phyloP scores from a whole-genome alignment of 73 alveolate species.

The Breviolum minutum region DNA sequence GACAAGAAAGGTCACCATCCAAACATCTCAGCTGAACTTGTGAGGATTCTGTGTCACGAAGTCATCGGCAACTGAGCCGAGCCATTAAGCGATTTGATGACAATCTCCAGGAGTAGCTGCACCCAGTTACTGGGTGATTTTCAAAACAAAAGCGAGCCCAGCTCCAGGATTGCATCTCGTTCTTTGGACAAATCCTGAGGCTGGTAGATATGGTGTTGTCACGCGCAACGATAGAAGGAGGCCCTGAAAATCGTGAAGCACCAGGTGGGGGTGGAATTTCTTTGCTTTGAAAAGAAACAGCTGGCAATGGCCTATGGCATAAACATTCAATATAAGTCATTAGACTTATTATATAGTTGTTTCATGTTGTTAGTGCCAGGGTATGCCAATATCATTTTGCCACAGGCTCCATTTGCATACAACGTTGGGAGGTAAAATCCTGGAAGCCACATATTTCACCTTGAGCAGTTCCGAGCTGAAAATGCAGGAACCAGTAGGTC shows the following conservation, averaged over 20 bases:
- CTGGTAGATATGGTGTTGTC: constrained; percentile 58
- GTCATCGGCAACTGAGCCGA: constrained; percentile 90
- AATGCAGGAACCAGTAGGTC: not conserved
- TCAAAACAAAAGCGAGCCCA: not conserved
- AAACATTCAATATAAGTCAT: not conserved
- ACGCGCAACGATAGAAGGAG: constrained; percentile 1
- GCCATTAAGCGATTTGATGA: constrained; percentile 95
- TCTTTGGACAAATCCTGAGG: not conserved
- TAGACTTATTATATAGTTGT: no score
- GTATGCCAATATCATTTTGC: not conserved
- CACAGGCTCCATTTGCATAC: no score
- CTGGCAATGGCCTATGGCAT: not conserved
- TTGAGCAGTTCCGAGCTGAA: constrained; percentile 3
- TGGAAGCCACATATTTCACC: constrained; percentile 9
- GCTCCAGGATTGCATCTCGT: not conserved
- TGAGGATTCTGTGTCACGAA: constrained; percentile 81
- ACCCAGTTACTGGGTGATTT: not conserved
- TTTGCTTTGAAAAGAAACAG: not conserved
- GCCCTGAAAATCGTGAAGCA: not conserved
- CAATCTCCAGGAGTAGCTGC: constrained; percentile 51
- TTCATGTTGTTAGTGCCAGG: not conserved
- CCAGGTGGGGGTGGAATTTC: constrained; percentile 1
- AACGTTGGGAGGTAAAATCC: not conserved
- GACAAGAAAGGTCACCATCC: not conserved
- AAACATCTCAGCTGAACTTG: not conserved